phyloP scores from a whole-genome alignment of 257 asterid genomes.

The Plantago major region DNA sequence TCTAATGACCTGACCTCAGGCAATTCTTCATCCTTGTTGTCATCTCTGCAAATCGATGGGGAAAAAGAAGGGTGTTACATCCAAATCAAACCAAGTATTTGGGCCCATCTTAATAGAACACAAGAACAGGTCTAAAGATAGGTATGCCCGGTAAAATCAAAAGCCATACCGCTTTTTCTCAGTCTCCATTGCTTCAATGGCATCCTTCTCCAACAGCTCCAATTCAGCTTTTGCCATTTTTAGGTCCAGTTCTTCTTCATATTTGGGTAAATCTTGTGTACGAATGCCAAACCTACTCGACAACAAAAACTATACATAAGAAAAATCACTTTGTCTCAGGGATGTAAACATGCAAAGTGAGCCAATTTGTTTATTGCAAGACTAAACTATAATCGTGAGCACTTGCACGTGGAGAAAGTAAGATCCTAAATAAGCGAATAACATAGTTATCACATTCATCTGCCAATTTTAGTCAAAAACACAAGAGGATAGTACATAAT shows the following conservation, averaged over 20 bases:
- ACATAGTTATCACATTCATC: too few species aligned
- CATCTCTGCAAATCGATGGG: slow-evolving; percentile 54
- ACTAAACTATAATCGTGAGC: too few species aligned
- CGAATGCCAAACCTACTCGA: slow-evolving; percentile 70
- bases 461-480: too few species aligned
- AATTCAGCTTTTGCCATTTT: slow-evolving; percentile 87
- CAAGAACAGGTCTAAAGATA: background rate
- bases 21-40: slow-evolving; percentile 79
- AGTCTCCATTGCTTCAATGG: slow-evolving; percentile 87
- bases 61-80: background rate
- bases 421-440: too few species aligned
- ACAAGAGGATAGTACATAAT: background rate
- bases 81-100: background rate
- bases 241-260: slow-evolving; percentile 77
- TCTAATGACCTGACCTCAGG: slow-evolving; percentile 79
- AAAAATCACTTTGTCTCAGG: too few species aligned
- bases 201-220: slow-evolving; percentile 82
- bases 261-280: slow-evolving; percentile 73
- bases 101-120: background rate
- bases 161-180: slow-evolving; percentile 69
- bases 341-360: too few species aligned
- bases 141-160: background rate
- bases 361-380: too few species aligned
- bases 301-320: too few species aligned
- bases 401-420: too few species aligned